These are phyloP conservation scores for Harrya chromipes DNA, from an alignment of 768 basidiomycete species.

Conservation along the genomic window DNA sequence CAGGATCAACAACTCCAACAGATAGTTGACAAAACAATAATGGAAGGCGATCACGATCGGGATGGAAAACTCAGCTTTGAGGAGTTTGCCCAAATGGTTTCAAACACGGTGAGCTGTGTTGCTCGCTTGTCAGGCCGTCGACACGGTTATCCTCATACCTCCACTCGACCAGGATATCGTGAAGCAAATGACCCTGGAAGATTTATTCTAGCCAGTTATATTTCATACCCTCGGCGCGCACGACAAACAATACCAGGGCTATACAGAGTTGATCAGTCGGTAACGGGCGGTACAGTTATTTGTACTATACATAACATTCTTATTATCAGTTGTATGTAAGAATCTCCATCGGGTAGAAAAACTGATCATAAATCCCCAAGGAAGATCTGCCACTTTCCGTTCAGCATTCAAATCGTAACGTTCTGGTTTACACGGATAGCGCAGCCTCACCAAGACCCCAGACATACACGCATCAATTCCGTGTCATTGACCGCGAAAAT, in stretches of 20 bases:
- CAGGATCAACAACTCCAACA: slow-evolving; percentile 98
- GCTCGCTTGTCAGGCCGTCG: background rate
- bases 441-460: background rate
- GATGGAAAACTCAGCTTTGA: slow-evolving; percentile 98
- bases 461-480: background rate
- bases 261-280: slow-evolving; percentile 5
- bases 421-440: background rate
- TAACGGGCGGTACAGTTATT: slow-evolving; percentile 12
- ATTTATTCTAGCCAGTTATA: slow-evolving; percentile 60
- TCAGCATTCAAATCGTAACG: background rate
- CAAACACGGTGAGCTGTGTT: slow-evolving; percentile 71
- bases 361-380: slow-evolving; percentile 3
- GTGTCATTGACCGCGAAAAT: background rate
- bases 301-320: slow-evolving; percentile 20
- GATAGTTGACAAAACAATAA: slow-evolving; percentile 99
- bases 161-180: slow-evolving; percentile 77
- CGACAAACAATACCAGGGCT: slow-evolving; percentile 20
- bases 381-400: background rate
- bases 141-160: slow-evolving; percentile 7
- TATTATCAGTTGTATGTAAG: slow-evolving; percentile 22
- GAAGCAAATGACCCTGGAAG: slow-evolving; percentile 98
- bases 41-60: slow-evolving; percentile 98
- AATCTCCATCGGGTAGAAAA: slow-evolving; percentile 3
- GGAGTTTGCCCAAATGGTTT: slow-evolving; percentile 95
- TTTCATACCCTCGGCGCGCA: slow-evolving; percentile 20